Evolutionary conservation across 108 stramenopile species (phyloP), one percentile per base, ranked within the genome.

Genomic region (Schizochytrium sp.): DNA sequence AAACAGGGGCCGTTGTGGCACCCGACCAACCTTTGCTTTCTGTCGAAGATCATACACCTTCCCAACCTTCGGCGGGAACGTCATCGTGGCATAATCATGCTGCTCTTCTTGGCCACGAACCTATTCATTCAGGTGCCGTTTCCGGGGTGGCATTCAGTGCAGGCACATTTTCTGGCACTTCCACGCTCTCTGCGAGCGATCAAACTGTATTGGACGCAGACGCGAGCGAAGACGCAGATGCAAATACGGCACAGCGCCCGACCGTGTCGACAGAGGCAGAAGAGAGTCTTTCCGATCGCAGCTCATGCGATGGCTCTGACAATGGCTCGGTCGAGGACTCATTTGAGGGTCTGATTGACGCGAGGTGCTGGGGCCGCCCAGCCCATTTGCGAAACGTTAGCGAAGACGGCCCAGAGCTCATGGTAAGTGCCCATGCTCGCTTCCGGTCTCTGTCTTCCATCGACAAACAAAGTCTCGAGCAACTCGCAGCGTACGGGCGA

Each of bases 341-440:
- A 2, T 83, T 53, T 53, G 48, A 83, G 8, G 76, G 76, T 18
- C 19, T n/a, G 34, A 34, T 34, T 18, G 76, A 47, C 10, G 51
- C 12, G 76, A 43, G 76, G 44, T 83, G 76, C 76, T 83, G 76
- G 76, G 76, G 76, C 19, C 19, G 76, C n/a, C 76, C 76, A 21
- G 23, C 16, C 10, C 25, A 41, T 12, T 41, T 69, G 63, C 76
- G 76, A 10, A 83, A 53, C 6, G 45, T 83, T 6, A 12, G 12
- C 8, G 23, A 12, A 12, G 76, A 6, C 18, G 45, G 16, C 28
- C 45, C 48, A 6, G 48, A 47, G 16, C 43, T 3, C 45, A 18
- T 45, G 10, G 12, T 4, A 25, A 18, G 43, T 34, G 6, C n/a
- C 19, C 48, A 53, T 53, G 23, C 19, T 23, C 76, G 76, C 19